A percentile compares a stretch with the other conserved stretches of the same genome.
These are phyloP conservation scores for Cyclotella atomus DNA, from an alignment of 108 stramenopile genomes.

Conservation along the genomic window DNA sequence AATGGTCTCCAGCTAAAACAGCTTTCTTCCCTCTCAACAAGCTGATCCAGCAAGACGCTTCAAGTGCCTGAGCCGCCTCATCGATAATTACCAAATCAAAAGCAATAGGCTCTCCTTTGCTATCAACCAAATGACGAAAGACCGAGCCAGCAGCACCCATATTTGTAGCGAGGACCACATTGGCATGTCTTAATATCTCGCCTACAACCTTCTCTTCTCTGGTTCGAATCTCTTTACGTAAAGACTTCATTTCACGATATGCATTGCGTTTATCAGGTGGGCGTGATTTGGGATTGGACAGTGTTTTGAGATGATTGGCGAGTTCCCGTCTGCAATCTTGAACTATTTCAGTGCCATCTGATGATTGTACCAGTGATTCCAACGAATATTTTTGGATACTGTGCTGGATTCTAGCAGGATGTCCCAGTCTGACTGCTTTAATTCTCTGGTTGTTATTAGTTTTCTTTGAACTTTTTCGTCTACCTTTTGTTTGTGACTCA, in stretches of 20 bases:
- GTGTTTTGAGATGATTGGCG: slow-evolving; percentile 56
- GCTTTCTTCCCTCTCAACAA: slow-evolving; percentile 79
- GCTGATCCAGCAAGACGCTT: slow-evolving; percentile 93
- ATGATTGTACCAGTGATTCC: slow-evolving; percentile 86
- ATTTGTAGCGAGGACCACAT: slow-evolving; percentile 90
- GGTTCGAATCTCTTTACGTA: slow-evolving; percentile 86
- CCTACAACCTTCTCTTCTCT: slow-evolving; percentile 91
- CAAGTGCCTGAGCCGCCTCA: slow-evolving; percentile 97
- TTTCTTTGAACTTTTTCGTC: slow-evolving; percentile 31
- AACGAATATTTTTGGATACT: slow-evolving; percentile 86
- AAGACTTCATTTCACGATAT: slow-evolving; percentile 72
- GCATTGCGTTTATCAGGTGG: slow-evolving; percentile 58
- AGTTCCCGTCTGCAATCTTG: slow-evolving; percentile 89
- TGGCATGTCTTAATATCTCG: slow-evolving; percentile 71
- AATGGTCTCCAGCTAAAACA: slow-evolving; percentile 96
- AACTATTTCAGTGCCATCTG: slow-evolving; percentile 96
- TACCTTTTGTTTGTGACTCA: slow-evolving; percentile 2
- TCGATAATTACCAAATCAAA: slow-evolving; percentile 99
- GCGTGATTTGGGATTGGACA: slow-evolving; percentile 54
- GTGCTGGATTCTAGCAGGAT: slow-evolving; percentile 91
- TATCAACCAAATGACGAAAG: slow-evolving; percentile 56
- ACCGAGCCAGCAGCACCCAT: slow-evolving; percentile 78
- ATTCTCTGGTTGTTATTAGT: slow-evolving; percentile 36
- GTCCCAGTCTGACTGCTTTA: slow-evolving; percentile 90
- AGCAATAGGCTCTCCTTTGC: slow-evolving; percentile 47